Percentiles rank a stretch among this genome's conserved stretches.
Evolutionary conservation across 1,284 basidiomycete genomes (phyloP).

Genomic region (Puccinia novopanici): DNA sequence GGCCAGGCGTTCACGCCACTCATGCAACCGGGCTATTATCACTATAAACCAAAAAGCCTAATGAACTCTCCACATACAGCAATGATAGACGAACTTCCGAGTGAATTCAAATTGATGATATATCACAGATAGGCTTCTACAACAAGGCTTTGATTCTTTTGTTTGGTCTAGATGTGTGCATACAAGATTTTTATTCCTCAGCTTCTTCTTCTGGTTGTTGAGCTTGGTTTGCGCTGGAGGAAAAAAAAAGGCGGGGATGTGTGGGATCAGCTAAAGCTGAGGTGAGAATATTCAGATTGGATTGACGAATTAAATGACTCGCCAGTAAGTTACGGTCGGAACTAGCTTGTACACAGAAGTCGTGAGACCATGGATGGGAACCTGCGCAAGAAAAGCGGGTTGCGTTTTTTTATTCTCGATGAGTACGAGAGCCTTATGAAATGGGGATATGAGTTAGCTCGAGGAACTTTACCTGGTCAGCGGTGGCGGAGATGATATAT

Average conservation of each 20-base stretch:
- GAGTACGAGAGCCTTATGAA: neutral
- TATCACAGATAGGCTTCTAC: too few relatives aligned
- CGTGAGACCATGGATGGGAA: conserved; percentile 41
- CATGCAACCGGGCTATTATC: too few relatives aligned
- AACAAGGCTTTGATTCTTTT: too few relatives aligned
- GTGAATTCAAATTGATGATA: too few relatives aligned
- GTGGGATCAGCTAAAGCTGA: neutral
- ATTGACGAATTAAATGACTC: neutral
- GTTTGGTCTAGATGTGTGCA: neutral
- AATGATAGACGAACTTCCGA: too few relatives aligned
- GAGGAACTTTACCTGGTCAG: conserved; percentile 34
- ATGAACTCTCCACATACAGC: too few relatives aligned
- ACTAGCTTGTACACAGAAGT: conserved; percentile 41
- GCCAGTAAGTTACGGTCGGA: conserved; percentile 41
- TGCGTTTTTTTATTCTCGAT: neutral
- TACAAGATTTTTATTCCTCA: neutral
- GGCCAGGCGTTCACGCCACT: too few relatives aligned
- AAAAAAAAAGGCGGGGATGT: neutral
- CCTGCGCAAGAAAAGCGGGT: neutral
- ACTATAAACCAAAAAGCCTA: too few relatives aligned
- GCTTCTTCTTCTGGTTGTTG: neutral
- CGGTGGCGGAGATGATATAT: conserved; percentile 43
- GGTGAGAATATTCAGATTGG: neutral
- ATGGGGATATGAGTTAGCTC: neutral
- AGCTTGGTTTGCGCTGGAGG: neutral